Evolutionary conservation across 148 eudicot species (phyloP), one percentile per base, ranked within the genome.

Genomic region (Mesembryanthemum crystallinum): DNA sequence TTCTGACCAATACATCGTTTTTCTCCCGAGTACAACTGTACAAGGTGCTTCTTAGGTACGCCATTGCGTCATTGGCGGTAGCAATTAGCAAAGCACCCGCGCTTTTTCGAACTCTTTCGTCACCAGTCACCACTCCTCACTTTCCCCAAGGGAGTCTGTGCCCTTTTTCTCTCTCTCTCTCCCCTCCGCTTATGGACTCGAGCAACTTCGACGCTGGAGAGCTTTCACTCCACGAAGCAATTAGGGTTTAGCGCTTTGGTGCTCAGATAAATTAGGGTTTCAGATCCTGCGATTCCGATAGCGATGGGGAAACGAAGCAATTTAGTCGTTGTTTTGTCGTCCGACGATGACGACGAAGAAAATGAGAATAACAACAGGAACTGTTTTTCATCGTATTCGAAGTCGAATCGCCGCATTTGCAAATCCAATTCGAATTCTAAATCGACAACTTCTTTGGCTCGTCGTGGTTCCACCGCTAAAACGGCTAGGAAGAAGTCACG

Each of bases 401-500:
- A 70, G 51, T 33, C 61, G 7, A 76, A 39, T 37, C 57, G 58
- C 17, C 49, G 55, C 27, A 63, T 33, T 59, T 72, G 69, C 23
- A 65, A 57, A 8, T 42, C 75, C 0, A 45, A 35, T 14, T 42
- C 75, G 0, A 45, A 35, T 14, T 75, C 78, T 25, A 74, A 51
- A 27, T 54, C 43, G 29, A 74, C 11, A 67, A 17, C 39, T 39
- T 72, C 71, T 4, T 61, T 35, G 58, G 21, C 32, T 23, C 71
- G 71, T 43, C 52, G 49, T 14, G 54, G 58, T 27, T 15, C 33
- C 3, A 49, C 70, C 2, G 17, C 30, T 64, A 72, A 30, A 52
- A 17, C 76, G 68, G 29, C 39, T 4, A 74, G 69, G 71, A 80
- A 81, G 80, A 81, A 76, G 43, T 42, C 80, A 45, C 83, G 83